Evolutionary conservation across 1,284 basidiomycete species (phyloP).

Genomic region (Apiotrichum gracile): DNA sequence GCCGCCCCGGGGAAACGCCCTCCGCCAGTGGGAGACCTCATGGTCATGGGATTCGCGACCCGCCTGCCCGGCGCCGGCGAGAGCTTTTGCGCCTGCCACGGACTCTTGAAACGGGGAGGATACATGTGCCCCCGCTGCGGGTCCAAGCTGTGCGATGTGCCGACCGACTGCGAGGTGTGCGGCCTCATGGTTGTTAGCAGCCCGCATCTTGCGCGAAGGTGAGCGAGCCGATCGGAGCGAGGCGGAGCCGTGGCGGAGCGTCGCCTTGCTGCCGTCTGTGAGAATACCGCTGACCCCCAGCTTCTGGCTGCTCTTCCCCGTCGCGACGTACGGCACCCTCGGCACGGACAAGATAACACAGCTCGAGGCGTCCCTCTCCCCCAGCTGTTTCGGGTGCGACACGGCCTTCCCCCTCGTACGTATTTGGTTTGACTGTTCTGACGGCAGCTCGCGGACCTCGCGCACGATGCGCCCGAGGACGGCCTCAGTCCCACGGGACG

Average conservation of each 20-base stretch:
- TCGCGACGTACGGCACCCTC: slow-evolving; percentile 30
- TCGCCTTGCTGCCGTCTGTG: no score
- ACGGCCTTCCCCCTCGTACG: slow-evolving; percentile 53
- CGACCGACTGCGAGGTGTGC: slow-evolving; percentile 96
- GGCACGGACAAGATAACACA: slow-evolving; percentile 32
- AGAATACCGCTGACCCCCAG: no score
- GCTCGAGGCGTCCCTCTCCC: slow-evolving; percentile 42
- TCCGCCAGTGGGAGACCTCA: slow-evolving; percentile 75
- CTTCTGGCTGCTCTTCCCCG: slow-evolving; percentile 46
- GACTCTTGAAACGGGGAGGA: slow-evolving; percentile 77
- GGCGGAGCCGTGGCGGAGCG: no score
- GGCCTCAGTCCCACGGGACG: slow-evolving; percentile 71
- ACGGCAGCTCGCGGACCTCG: slow-evolving; percentile 4
- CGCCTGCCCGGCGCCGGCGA: slow-evolving; percentile 77
- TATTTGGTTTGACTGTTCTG: not conserved
- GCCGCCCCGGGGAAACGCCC: slow-evolving; percentile 26
- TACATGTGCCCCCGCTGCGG: slow-evolving; percentile 92
- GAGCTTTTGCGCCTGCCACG: slow-evolving; percentile 88
- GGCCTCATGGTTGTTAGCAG: slow-evolving; percentile 96
- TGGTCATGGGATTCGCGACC: slow-evolving; percentile 98
- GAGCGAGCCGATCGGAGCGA: no score
- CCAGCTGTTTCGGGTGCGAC: slow-evolving; percentile 65
- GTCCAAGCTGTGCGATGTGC: slow-evolving; percentile 92
- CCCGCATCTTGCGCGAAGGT: slow-evolving; percentile 93
- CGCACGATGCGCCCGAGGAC: slow-evolving; percentile 51